Evolutionary conservation across 345 rosid species (phyloP).

Genomic region (Atalantia buxifolia): DNA sequence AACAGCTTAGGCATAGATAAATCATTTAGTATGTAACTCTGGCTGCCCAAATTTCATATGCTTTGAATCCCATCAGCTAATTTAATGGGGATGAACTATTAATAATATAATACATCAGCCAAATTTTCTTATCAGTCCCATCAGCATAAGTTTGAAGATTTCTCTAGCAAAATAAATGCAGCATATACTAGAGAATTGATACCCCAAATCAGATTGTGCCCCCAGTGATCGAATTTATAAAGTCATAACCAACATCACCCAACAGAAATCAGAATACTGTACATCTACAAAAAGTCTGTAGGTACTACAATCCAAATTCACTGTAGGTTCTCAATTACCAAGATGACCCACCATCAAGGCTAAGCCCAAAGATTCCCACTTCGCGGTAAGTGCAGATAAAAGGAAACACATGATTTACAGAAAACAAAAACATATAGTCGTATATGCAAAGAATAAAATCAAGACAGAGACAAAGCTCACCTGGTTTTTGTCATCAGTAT

Average conservation of each 20-base stretch:
- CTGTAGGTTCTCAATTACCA: slow-evolving; percentile 22
- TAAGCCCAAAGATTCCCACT: slow-evolving; percentile 4
- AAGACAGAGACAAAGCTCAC: slow-evolving; percentile 41
- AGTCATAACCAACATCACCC: background rate
- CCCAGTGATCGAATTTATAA: background rate
- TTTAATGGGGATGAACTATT: background rate
- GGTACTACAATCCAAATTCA: background rate
- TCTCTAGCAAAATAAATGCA: background rate
- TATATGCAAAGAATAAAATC: slow-evolving; percentile 2
- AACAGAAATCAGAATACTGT: slow-evolving; percentile 6
- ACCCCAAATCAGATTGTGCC: background rate
- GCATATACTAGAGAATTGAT: background rate
- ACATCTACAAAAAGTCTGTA: background rate
- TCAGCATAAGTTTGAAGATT: background rate
- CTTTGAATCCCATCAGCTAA: background rate
- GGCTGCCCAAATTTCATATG: background rate
- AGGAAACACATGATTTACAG: slow-evolving; percentile 8
- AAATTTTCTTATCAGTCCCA: background rate
- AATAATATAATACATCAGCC: background rate
- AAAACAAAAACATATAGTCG: background rate
- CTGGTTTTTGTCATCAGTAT: slow-evolving; percentile 81
- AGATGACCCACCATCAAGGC: slow-evolving; percentile 30
- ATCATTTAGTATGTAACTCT: background rate
- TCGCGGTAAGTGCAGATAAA: slow-evolving; percentile 5
- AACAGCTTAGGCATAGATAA: background rate